Percentiles rank a stretch among this genome's conserved stretches.
Conservation (phyloP, 2,329 filamentous ascomycete genomes). For the Dichotomopilus funicola region DNA sequence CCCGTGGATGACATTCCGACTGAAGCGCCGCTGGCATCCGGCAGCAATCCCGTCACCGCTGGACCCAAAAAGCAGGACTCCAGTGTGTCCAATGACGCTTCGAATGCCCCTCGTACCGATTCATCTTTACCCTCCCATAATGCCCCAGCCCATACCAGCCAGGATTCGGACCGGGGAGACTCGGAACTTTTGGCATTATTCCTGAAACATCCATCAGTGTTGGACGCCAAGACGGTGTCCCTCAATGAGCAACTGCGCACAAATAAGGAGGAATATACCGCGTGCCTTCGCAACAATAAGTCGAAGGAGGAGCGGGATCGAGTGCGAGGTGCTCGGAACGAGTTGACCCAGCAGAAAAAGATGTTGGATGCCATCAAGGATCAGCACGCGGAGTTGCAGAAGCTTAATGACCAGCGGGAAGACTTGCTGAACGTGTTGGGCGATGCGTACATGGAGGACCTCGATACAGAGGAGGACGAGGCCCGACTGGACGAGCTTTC, state of each 20-base stretch:
- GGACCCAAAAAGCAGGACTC: not conserved
- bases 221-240: constrained; percentile 31
- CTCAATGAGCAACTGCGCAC: constrained; percentile 39
- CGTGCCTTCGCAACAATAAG: constrained; percentile 41
- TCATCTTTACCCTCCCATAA: not conserved
- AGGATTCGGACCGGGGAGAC: constrained; percentile 26
- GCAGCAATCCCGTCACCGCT: not conserved
- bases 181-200: constrained; percentile 32
- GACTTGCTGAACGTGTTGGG: constrained; percentile 41
- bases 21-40: not conserved
- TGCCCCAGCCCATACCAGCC: constrained; percentile 6
- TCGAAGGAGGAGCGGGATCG: constrained; percentile 39
- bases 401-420: constrained; percentile 39
- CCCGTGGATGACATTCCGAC: constrained; percentile 2
- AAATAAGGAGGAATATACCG: constrained; percentile 43
- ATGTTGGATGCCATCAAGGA: constrained; percentile 36
- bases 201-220: constrained; percentile 29
- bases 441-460: constrained; percentile 43
- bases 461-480: constrained; percentile 49
- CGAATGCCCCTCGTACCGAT: not conserved
- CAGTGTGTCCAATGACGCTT: not conserved
- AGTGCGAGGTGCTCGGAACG: constrained; percentile 46
- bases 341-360: constrained; percentile 40
- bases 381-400: constrained; percentile 38
- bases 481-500: constrained; percentile 42